phyloP scores from a whole-genome alignment of 495 filamentous ascomycete species.

The Tuber borchii region DNA sequence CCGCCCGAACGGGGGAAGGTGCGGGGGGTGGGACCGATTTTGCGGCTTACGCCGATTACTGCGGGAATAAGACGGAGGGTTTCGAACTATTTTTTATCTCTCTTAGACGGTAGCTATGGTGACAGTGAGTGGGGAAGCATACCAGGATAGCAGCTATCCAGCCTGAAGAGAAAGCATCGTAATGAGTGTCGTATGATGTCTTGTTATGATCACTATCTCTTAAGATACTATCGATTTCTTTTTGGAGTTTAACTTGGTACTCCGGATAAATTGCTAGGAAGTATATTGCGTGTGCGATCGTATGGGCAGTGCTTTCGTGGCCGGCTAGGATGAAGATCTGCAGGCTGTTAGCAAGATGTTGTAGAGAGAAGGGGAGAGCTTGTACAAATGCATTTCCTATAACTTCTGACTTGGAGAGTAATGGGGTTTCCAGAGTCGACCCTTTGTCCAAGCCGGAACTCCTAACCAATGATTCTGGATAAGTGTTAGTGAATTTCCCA shows the following conservation, averaged over 20 bases:
- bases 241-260: not conserved
- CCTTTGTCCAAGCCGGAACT: not conserved
- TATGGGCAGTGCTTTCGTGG: not conserved
- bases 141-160: not conserved
- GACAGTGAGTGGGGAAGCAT: not conserved
- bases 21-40: not conserved
- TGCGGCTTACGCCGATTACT: not conserved
- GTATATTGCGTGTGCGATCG: not conserved
- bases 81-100: not conserved
- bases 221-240: not conserved
- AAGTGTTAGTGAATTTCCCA: not conserved
- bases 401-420: not conserved
- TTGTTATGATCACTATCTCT: not conserved
- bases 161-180: not conserved
- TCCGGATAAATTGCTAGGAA: constrained; percentile 1
- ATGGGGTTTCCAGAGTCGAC: not conserved
- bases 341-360: not conserved
- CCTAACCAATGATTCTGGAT: not conserved
- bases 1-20: not conserved
- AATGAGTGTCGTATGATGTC: not conserved
- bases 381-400: not conserved
- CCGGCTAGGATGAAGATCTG: not conserved
- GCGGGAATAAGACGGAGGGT: not conserved
- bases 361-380: not conserved
- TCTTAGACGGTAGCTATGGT: not conserved